These are phyloP conservation scores for Aureococcus anophagefferens DNA, from an alignment of 108 stramenopile species.

Conservation along the genomic window DNA sequence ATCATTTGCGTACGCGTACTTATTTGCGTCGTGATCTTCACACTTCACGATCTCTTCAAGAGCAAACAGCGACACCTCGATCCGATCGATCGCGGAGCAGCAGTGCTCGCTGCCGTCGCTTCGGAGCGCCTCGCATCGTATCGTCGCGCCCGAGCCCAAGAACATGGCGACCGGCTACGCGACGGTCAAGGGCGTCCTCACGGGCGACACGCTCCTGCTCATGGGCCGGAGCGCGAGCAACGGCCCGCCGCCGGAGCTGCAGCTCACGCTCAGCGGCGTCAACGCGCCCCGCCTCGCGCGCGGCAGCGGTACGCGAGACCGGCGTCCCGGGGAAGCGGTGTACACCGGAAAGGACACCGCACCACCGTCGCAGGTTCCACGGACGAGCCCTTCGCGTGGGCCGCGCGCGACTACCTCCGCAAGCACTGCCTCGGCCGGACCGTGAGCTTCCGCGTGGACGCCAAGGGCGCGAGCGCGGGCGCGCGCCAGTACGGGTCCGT, in stretches of 20 bases:
- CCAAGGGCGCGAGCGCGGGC: constrained; percentile 21
- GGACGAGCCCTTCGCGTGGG: constrained; percentile 47
- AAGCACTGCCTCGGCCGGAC: constrained; percentile 31
- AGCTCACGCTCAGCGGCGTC: constrained; percentile 31
- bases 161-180: too few species aligned
- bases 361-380: neutral
- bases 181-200: constrained; percentile 21
- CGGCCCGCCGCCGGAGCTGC: constrained; percentile 48
- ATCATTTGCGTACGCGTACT: too few species aligned
- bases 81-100: too few species aligned
- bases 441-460: constrained; percentile 41
- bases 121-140: too few species aligned
- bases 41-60: too few species aligned
- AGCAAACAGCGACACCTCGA: too few species aligned
- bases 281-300: constrained; percentile 34
- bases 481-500: constrained; percentile 43
- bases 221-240: constrained; percentile 9
- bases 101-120: too few species aligned
- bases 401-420: constrained; percentile 48
- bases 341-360: too few species aligned
- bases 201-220: constrained; percentile 30
- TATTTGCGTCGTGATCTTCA: too few species aligned
- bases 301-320: constrained; percentile 11
- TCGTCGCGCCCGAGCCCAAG: too few species aligned
- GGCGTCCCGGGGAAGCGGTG: too few species aligned